Evolutionary conservation across 257 asterid genomes (phyloP).

Genomic region (Ajuga chamaepitys): DNA sequence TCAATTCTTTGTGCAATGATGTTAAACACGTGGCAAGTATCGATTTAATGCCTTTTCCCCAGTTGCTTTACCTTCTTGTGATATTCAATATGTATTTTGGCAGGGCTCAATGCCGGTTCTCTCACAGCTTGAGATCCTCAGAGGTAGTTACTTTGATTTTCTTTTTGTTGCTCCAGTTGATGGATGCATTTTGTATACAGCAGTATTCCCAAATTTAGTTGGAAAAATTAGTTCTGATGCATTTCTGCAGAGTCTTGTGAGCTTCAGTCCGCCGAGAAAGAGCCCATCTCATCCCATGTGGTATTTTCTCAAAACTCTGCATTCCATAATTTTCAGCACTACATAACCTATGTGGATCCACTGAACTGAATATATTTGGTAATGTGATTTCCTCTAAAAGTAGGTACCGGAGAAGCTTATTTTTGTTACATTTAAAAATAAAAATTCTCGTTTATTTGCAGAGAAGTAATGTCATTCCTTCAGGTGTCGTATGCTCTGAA

Average conservation of each 20-base stretch:
- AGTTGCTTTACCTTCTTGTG: neutral
- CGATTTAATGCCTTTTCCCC: neutral
- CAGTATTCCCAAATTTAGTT: neutral
- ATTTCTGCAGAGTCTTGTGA: constrained; percentile 39
- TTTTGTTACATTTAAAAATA: neutral
- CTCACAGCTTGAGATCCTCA: constrained; percentile 51
- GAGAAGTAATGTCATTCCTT: neutral
- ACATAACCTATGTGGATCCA: neutral
- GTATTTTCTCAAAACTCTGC: constrained; percentile 25
- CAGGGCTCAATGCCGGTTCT: constrained; percentile 50
- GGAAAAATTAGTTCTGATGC: constrained; percentile 10
- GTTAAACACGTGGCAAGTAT: neutral
- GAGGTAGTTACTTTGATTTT: constrained; percentile 32
- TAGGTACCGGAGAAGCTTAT: neutral
- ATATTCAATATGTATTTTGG: constrained; percentile 9
- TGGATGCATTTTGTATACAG: neutral
- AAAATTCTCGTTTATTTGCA: neutral
- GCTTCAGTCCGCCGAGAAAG: constrained; percentile 18
- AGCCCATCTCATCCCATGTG: constrained; percentile 28
- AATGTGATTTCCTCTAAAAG: neutral
- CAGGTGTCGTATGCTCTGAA: neutral
- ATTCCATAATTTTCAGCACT: neutral
- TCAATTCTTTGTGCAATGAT: neutral
- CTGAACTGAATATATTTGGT: neutral
- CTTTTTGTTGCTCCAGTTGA: constrained; percentile 2